Evolutionary conservation across 2,329 filamentous ascomycete genomes (phyloP), one percentile per base, ranked within the genome.

Genomic region (Aspergillus intermedius): DNA sequence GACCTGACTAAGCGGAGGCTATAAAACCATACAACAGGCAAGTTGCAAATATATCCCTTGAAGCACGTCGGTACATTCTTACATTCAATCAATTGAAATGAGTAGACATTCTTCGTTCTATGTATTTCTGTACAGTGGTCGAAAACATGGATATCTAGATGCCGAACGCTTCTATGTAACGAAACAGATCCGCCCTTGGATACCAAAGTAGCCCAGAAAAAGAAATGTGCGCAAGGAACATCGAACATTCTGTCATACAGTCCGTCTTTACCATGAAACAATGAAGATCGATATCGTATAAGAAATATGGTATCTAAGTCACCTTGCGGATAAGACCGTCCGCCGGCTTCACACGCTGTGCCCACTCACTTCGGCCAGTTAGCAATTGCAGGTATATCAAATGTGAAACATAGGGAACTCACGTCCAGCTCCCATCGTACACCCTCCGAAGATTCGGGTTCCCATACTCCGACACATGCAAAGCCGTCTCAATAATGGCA

Each of bases 391-490:
- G 7, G 42, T n/a, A 44, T 3, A 15, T 13, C 9, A 15, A 9
- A 15, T 12, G 2, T 13, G 22, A 22, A 48, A 46, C 40, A 23
- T n/a, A 41, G 39, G 37, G 4, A 35, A 85, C 87, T 83, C 76
- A 95, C 80, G 93, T 97, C 93, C 93, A 98, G 69, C 91, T 95
- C 43, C 93, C 93, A 67, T 98, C 93, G 62, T 98, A 98, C 19
- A 98, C 77, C 63, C 80, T 84, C 57, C 88, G 81, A 47, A 80
- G 80, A 52, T 83, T 78, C 0, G 79, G 70, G 3, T 80, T 74
- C 2, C 86, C 87, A 63, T 83, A 91, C 1, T 83, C 84, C 19
- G 91, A 88, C 67, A 89, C 83, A 25, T 81, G 82, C 47, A 98
- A 72, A 2, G 90, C 93, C 34, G 90, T 86, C 64, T 98, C 93